These are phyloP conservation scores for Monosporascus sp. DNA, from an alignment of 2,329 filamentous ascomycete species.

Conservation along the genomic window DNA sequence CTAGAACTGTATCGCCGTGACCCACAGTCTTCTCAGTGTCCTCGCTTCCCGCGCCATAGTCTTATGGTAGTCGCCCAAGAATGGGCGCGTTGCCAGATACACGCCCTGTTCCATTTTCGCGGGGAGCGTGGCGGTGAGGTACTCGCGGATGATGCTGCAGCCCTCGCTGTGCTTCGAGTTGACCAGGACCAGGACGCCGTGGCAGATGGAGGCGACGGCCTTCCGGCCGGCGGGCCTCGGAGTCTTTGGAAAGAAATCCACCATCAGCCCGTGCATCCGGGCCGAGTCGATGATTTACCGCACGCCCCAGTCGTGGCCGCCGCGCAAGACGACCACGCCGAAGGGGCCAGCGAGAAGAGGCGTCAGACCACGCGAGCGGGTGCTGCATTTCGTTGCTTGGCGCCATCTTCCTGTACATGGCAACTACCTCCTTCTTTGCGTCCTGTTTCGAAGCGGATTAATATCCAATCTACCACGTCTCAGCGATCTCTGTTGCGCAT, in stretches of 20 bases:
- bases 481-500: constrained; percentile 1
- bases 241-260: constrained; percentile 42
- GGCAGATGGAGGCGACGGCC: constrained; percentile 44
- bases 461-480: constrained; percentile 1
- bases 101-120: constrained; percentile 42
- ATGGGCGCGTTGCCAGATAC: constrained; percentile 42
- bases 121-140: constrained; percentile 43
- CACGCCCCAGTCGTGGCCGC: constrained; percentile 48
- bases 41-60: constrained; percentile 47
- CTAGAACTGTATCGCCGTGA: neutral
- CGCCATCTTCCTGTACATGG: constrained; percentile 39
- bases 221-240: constrained; percentile 38
- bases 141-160: constrained; percentile 41
- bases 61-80: constrained; percentile 52
- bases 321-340: constrained; percentile 45
- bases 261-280: constrained; percentile 37
- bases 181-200: constrained; percentile 47
- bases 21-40: constrained; percentile 42
- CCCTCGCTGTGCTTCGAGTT: constrained; percentile 35
- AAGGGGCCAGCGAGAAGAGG: constrained; percentile 40
- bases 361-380: constrained; percentile 39
- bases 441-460: constrained; percentile 27
- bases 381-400: constrained; percentile 34
- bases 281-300: constrained; percentile 45
- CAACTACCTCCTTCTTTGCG: constrained; percentile 35